Evolutionary conservation across 176 grass and related monocot genomes (phyloP).

Genomic region (Otatea glauca): DNA sequence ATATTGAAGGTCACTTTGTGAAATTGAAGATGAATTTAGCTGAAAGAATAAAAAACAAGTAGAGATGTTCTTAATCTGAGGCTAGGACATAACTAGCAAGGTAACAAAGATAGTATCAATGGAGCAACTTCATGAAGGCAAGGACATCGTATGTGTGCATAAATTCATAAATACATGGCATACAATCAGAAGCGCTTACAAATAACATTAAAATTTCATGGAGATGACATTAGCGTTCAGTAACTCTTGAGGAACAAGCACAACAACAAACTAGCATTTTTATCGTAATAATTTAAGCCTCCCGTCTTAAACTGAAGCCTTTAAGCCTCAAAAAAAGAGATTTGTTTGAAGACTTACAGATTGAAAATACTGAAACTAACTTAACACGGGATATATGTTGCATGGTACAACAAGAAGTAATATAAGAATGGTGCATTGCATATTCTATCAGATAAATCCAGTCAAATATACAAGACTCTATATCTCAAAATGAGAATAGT

Average conservation of each 20-base stretch:
- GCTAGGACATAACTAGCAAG: background rate
- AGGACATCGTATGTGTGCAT: background rate
- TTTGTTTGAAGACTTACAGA: background rate
- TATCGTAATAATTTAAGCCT: background rate
- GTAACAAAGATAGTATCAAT: background rate
- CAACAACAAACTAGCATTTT: background rate
- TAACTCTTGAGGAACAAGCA: background rate
- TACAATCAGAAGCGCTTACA: background rate
- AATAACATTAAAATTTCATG: background rate
- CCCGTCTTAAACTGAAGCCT: background rate
- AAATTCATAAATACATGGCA: background rate
- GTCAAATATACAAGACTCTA: background rate
- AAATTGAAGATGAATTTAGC: constrained; percentile 31
- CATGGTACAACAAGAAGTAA: background rate
- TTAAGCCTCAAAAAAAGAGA: background rate
- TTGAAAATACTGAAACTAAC: background rate
- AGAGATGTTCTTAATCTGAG: constrained; percentile 19
- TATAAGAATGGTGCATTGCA: background rate
- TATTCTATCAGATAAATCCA: background rate
- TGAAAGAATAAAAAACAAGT: constrained; percentile 30
- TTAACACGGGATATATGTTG: background rate
- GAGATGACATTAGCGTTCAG: background rate
- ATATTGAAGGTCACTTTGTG: constrained; percentile 29
- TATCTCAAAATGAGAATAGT: background rate
- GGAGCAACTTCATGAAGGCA: background rate